Conservation (phyloP, 2,329 filamentous ascomycete genomes). For the Monosporascus ibericus region DNA sequence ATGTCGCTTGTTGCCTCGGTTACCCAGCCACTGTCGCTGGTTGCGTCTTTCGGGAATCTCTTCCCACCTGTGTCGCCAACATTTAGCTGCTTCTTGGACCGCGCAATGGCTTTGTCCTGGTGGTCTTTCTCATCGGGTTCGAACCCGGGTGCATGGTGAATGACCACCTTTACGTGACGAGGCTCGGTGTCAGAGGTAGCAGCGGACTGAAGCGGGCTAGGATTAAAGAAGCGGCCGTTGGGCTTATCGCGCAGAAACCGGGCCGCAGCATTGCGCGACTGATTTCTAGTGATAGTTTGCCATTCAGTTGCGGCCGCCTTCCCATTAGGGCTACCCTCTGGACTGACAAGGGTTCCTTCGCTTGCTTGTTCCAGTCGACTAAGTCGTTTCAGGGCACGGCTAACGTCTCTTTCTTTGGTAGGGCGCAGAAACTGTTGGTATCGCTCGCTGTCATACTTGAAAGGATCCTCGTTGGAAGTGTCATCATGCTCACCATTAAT, state of each 20-base stretch:
- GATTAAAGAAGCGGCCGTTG: conserved; percentile 4
- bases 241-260: not conserved
- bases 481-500: conserved; percentile 23
- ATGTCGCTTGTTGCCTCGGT: conserved; percentile 29
- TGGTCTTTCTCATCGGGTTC: not conserved
- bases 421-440: conserved; percentile 33
- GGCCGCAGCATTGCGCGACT: not conserved
- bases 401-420: conserved; percentile 37
- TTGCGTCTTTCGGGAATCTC: conserved; percentile 5
- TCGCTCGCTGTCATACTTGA: conserved; percentile 36
- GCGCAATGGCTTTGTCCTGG: not conserved
- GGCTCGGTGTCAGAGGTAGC: not conserved
- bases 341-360: conserved; percentile 14
- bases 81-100: not conserved
- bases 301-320: not conserved
- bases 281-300: not conserved
- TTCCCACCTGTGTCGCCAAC: not conserved
- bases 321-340: conserved; percentile 5
- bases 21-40: conserved; percentile 31
- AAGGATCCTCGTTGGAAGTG: conserved; percentile 34
- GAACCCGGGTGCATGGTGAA: conserved; percentile 4
- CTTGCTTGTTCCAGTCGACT: conserved; percentile 19
- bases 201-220: not conserved
- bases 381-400: conserved; percentile 29
- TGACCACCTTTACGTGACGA: conserved; percentile 14